Percentiles rank a stretch among this genome's conserved stretches.
phyloP scores from a whole-genome alignment of 2,329 filamentous ascomycete species.

The Arthrinium puccinioides region DNA sequence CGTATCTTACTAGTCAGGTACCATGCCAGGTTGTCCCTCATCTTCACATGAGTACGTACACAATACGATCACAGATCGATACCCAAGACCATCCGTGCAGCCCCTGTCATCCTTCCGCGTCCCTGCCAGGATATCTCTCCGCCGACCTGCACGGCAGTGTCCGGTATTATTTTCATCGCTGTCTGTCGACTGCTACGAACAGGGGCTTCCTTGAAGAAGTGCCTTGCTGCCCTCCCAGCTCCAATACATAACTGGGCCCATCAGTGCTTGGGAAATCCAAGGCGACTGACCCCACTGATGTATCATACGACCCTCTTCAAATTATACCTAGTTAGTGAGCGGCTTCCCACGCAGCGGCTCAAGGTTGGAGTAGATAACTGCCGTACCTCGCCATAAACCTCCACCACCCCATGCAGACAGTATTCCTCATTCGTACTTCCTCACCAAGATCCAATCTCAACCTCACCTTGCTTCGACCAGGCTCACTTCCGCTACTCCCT shows the following conservation, averaged over 20 bases:
- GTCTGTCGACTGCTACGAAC: slow-evolving; percentile 33
- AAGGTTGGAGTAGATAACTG: too few relatives aligned
- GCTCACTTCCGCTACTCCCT: too few relatives aligned
- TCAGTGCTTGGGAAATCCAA: slow-evolving; percentile 26
- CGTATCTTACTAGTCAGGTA: slow-evolving; percentile 32
- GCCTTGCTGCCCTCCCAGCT: slow-evolving; percentile 32
- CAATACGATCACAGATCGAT: slow-evolving; percentile 18
- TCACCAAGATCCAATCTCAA: too few relatives aligned
- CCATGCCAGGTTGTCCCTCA: slow-evolving; percentile 25
- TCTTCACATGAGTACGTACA: slow-evolving; percentile 6
- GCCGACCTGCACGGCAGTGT: slow-evolving; percentile 19
- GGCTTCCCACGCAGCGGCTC: slow-evolving; percentile 16
- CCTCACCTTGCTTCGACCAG: too few relatives aligned
- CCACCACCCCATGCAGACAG: too few relatives aligned
- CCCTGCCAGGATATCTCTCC: slow-evolving; percentile 40
- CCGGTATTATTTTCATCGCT: slow-evolving; percentile 35
- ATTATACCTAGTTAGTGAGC: slow-evolving; percentile 32
- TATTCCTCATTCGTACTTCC: too few relatives aligned
- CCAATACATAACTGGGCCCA: slow-evolving; percentile 34
- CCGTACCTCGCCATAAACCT: too few relatives aligned
- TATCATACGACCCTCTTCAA: slow-evolving; percentile 28
- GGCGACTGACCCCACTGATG: slow-evolving; percentile 32
- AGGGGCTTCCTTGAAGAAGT: slow-evolving; percentile 28
- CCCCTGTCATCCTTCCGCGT: slow-evolving; percentile 34
- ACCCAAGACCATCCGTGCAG: slow-evolving; percentile 25